Conservation (phyloP, 352 stramenopile genomes). For the Globisporangium alternatum region DNA sequence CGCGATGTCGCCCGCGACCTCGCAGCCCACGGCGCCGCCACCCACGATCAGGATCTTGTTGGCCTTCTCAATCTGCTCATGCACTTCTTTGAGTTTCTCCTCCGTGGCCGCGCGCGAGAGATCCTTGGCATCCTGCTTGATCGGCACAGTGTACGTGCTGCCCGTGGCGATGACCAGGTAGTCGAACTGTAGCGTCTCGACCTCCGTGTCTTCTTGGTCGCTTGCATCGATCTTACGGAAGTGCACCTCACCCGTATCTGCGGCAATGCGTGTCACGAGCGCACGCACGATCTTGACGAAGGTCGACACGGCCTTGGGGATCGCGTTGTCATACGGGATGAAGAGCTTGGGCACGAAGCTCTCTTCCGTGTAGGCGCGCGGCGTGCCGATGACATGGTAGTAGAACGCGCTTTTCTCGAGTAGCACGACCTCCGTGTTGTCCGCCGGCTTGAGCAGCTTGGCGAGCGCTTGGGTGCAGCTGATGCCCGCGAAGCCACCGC, state of each 20-base stretch:
- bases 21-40: conserved; percentile 47
- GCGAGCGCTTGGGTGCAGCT: conserved; percentile 38
- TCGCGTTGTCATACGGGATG: conserved; percentile 48
- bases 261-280: conserved; percentile 34
- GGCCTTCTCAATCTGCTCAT: conserved; percentile 31
- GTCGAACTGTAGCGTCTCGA: conserved; percentile 46
- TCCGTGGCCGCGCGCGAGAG: conserved; percentile 23
- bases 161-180: conserved; percentile 61
- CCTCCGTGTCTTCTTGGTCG: conserved; percentile 22
- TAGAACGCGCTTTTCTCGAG: conserved; percentile 58
- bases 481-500: conserved; percentile 46
- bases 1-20: conserved; percentile 50
- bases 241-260: conserved; percentile 33
- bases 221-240: conserved; percentile 32
- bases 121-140: conserved; percentile 41
- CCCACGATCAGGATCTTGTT: conserved; percentile 54
- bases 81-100: conserved; percentile 26
- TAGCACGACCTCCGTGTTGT: conserved; percentile 41
- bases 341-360: conserved; percentile 50
- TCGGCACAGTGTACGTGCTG: conserved; percentile 53
- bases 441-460: conserved; percentile 24
- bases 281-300: conserved; percentile 46
- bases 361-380: conserved; percentile 44
- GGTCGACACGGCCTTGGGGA: conserved; percentile 25
- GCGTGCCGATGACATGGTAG: conserved; percentile 41